phyloP scores from a whole-genome alignment of 768 basidiomycete genomes.

The Lentinula raphanica region DNA sequence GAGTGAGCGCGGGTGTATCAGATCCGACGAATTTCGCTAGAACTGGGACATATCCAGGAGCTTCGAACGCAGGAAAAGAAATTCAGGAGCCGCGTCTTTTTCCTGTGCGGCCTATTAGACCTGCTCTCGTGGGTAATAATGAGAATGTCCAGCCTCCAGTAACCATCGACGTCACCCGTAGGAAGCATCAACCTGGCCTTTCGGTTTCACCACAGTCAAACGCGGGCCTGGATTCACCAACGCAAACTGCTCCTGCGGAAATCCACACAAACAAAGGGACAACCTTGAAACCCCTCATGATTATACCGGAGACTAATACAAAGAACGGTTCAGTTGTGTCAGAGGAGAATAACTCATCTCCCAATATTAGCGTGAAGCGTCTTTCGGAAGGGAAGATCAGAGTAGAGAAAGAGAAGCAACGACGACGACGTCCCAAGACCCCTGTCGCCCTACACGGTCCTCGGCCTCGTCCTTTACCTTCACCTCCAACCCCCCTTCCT shows the following conservation, averaged over 20 bases:
- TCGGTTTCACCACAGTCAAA: neutral
- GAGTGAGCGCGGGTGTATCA: neutral
- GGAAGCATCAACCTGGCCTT: neutral
- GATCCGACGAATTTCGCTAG: neutral
- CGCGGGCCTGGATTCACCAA: neutral
- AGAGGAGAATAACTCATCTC: neutral
- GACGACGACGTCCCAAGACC: neutral
- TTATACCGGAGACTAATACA: neutral
- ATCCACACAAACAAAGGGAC: neutral
- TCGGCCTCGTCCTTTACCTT: neutral
- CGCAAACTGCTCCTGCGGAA: neutral
- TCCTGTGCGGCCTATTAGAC: neutral
- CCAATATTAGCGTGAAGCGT: neutral
- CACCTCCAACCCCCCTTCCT: neutral
- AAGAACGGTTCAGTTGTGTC: neutral
- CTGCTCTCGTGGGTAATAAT: too few species aligned
- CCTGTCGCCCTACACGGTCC: neutral
- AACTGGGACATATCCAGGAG: neutral
- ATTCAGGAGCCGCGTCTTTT: neutral
- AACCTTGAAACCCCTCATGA: neutral
- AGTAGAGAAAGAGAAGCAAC: slow-evolving; percentile 1
- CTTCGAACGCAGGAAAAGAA: neutral
- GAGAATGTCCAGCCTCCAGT: neutral
- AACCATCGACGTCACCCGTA: neutral
- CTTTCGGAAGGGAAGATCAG: neutral